Evolutionary conservation across 163 green algal species (phyloP), one percentile per base, ranked within the genome.

Genomic region (Scenedesmus sp.): DNA sequence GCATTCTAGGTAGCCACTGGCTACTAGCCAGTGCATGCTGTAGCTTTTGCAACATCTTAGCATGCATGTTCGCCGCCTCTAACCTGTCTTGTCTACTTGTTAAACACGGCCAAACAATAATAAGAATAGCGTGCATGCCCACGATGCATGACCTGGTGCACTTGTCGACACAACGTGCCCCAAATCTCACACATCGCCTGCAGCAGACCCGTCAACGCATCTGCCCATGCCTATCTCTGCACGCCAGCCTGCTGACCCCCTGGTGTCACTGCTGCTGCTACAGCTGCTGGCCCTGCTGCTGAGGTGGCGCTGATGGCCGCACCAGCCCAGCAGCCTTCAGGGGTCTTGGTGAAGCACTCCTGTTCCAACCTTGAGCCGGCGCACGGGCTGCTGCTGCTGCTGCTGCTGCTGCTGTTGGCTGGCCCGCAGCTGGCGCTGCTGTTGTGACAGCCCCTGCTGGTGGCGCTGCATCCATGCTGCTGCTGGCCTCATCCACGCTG

Each of bases 221-320:
- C 30, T 76, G 65, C 59, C 22, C 59, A 22, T 72, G 59, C 59
- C 59, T 3, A 7, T 3, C 65, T 30, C 40, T 76, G 65, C 26
- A 5, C 30, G 65, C 7, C 30, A 22, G 30, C 65, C 26, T 76
- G 65, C 30, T 18, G 9, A 37, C 30, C 65, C 1, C 18, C 65
- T 22, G 56, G 80, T 92, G 88, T 26, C 76, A 88, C 73, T 18
- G 73, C 73, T 46, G 35, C 70, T 37, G 37, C 24, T n/a, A 12
- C 73, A 51, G 37, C 35, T 46, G 73, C 35, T 82, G 35, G 37
- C 73, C 33, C 73, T 82, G 73, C 4, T n/a, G 35, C 73, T 49
- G 40, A n/a, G 78, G 78, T 22, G 42, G 78, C 18, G 56, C 18
- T 24, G 82, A 16, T 7, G 82, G 82, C 13, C 82, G 49, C 51